Evolutionary conservation across 202 grass and related monocot genomes (phyloP).

Genomic region (Musa balbisiana): DNA sequence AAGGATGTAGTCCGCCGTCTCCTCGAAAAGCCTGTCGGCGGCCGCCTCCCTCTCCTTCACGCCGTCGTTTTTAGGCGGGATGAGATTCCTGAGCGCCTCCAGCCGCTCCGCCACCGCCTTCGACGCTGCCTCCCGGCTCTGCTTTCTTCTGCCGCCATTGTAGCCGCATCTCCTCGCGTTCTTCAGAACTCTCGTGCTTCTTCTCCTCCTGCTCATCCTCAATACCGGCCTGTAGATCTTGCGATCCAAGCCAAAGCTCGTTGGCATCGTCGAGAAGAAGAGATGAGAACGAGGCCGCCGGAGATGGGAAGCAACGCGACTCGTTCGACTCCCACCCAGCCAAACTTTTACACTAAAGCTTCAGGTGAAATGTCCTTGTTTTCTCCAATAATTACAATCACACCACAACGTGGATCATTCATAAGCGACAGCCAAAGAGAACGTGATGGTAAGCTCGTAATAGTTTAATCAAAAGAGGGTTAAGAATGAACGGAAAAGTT

Average conservation of each 20-base stretch:
- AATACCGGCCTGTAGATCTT: not conserved
- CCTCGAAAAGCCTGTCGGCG: conserved; percentile 11
- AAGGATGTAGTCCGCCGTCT: conserved; percentile 19
- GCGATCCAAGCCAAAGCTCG: not conserved
- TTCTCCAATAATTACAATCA: too few species aligned
- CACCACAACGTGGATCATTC: too few species aligned
- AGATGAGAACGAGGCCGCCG: not conserved
- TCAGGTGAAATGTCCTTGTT: not conserved
- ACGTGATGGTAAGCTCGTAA: too few species aligned
- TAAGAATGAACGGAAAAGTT: not conserved
- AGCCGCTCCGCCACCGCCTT: conserved; percentile 14
- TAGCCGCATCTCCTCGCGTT: not conserved
- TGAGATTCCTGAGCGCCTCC: conserved; percentile 19
- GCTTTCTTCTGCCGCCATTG: not conserved
- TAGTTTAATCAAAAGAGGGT: not conserved
- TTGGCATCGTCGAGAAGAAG: not conserved
- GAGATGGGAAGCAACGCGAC: not conserved
- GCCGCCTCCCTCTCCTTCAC: not conserved
- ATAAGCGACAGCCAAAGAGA: too few species aligned
- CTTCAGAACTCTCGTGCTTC: not conserved
- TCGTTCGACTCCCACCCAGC: not conserved
- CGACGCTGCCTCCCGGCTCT: not conserved
- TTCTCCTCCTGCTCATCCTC: not conserved
- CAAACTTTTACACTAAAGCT: not conserved
- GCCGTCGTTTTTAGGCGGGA: not conserved